Conservation (phyloP, 2,329 filamentous ascomycete genomes). For the Teratosphaeria gauchensis region DNA sequence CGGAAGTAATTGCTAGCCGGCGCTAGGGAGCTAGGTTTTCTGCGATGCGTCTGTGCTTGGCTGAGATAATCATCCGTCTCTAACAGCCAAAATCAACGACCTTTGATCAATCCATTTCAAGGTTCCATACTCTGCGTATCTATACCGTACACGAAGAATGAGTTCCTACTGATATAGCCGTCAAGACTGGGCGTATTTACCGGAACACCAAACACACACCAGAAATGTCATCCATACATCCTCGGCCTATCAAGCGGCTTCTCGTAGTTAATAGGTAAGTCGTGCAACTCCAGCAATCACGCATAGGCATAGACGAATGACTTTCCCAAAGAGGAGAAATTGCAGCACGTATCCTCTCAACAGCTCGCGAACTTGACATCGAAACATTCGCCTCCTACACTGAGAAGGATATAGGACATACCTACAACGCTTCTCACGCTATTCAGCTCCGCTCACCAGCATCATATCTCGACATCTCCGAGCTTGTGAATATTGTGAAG, state of each 20-base stretch:
- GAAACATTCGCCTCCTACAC: slow-evolving; percentile 50
- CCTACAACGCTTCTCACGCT: slow-evolving; percentile 41
- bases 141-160: background rate
- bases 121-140: background rate
- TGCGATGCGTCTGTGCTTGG: too few relatives aligned
- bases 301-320: background rate
- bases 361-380: slow-evolving; percentile 49
- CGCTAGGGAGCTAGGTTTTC: too few relatives aligned
- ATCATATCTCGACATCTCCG: slow-evolving; percentile 44
- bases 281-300: background rate
- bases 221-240: slow-evolving; percentile 4
- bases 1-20: too few relatives aligned
- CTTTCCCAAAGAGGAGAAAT: slow-evolving; percentile 49
- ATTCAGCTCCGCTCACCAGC: slow-evolving; percentile 42
- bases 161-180: background rate
- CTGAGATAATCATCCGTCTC: too few relatives aligned
- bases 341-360: slow-evolving; percentile 49
- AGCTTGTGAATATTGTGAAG: slow-evolving; percentile 39
- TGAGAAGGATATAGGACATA: slow-evolving; percentile 46
- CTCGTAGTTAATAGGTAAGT: slow-evolving; percentile 22
- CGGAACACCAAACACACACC: background rate
- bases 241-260: slow-evolving; percentile 18
- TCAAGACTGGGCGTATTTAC: background rate
- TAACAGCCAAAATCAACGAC: background rate
- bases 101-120: background rate